Evolutionary conservation across 2,329 filamentous ascomycete genomes (phyloP), one percentile per base, ranked within the genome.

Genomic region (Diplodia intermedia): DNA sequence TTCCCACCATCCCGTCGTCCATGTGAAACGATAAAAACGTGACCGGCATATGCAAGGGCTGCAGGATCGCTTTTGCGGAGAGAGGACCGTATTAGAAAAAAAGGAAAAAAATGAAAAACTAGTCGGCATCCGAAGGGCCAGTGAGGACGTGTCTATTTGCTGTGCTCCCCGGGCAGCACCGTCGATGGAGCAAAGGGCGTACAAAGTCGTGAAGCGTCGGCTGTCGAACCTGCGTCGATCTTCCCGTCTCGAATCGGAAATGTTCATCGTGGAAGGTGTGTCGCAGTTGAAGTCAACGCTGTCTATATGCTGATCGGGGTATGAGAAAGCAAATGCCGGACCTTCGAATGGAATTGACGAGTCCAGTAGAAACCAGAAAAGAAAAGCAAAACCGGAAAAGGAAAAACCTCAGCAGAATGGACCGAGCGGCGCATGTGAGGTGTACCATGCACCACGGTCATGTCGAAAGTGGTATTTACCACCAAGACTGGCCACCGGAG

Each of bases 401-500:
- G 63, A 69, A 74, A 73, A 72, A 66, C 67, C 55, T 54, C 67
- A 47, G 20, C 31, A 14, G 31, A 43, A 53, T 14, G 12, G 57
- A 43, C 31, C 18, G 26, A 9, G 56, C 62, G 60, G 69, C 55
- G 54, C 36, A 36, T 26, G 60, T 54, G 67, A 65, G 50, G 60
- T 18, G 9, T 9, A 29, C 36, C 38, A 47, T 69, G 54, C 40
- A 53, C 67, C 38, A 49, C 47, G 47, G 20, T 74, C 72, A 71
- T 72, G 72, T 70, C 71, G 72, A 69, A 63, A 72, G 71, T 74
- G 68, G 70, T 69, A 68, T 80, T 76, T 87, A 87, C 85, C 85
- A 92, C 90, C 90, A 92, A 73, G 85, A 89, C 77, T 88, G 88
- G 76, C 87, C 86, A 69, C 87, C 87, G 66, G 79, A 83, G 72